A percentile compares a stretch with the other conserved stretches of the same genome.
phyloP scores from a whole-genome alignment of 2,329 filamentous ascomycete genomes.

The Fusarium subtropicale region DNA sequence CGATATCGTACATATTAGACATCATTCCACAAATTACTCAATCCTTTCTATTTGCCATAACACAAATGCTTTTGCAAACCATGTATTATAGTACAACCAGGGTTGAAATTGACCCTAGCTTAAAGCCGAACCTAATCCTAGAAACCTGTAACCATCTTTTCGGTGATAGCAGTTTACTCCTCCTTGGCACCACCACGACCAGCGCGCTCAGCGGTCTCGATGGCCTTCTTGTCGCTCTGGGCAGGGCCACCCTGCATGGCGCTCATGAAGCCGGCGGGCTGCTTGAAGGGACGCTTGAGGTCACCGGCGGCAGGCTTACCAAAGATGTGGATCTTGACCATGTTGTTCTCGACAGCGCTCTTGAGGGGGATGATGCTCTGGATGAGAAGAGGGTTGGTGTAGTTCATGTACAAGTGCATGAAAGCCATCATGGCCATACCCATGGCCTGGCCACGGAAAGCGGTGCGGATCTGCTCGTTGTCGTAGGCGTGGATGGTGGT shows the following conservation, averaged over 20 bases:
- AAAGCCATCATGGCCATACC: conserved; percentile 97
- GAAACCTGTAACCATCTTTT: conserved; percentile 15
- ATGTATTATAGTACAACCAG: conserved; percentile 38
- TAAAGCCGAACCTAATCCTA: conserved; percentile 10
- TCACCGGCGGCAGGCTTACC: conserved; percentile 89
- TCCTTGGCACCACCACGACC: conserved; percentile 78
- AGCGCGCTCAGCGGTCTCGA: conserved; percentile 82
- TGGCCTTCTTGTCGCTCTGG: conserved; percentile 92
- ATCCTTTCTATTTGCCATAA: conserved; percentile 3
- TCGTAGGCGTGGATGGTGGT: conserved; percentile 98
- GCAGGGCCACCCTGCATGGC: conserved; percentile 77
- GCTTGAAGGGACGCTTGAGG: conserved; percentile 96
- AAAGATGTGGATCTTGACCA: conserved; percentile 94
- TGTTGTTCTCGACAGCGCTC: conserved; percentile 92
- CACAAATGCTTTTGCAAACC: conserved; percentile 25
- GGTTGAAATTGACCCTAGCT: conserved; percentile 23
- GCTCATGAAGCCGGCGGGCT: conserved; percentile 82
- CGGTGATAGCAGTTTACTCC: conserved; percentile 62
- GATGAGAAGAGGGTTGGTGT: conserved; percentile 98
- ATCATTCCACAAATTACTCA: background rate
- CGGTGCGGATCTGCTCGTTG: conserved; percentile 81
- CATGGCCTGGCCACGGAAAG: conserved; percentile 94
- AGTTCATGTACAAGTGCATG: conserved; percentile 99
- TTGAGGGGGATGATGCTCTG: conserved; percentile 99
- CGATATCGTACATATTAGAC: conserved; percentile 1